A percentile compares a stretch with the other conserved stretches of the same genome.
Conservation (phyloP, 2,329 filamentous ascomycete species). For the Penicillium corylophilum region DNA sequence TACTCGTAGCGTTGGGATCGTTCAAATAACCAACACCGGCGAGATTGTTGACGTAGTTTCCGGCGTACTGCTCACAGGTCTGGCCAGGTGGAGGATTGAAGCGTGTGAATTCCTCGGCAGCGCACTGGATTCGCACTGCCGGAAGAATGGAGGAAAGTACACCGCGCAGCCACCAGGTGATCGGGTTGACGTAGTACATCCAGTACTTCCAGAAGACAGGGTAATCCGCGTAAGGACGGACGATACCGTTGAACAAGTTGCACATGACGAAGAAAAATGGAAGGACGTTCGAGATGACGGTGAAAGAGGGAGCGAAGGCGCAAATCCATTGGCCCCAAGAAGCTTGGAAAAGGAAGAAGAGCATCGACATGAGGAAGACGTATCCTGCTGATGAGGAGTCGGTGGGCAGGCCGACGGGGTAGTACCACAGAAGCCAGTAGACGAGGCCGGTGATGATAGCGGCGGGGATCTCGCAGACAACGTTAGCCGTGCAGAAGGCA, state of each 20-base stretch:
- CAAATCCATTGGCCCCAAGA: constrained; percentile 83
- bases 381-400: constrained; percentile 68
- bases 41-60: constrained; percentile 53
- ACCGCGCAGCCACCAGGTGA: constrained; percentile 71
- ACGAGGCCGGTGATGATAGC: constrained; percentile 64
- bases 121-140: constrained; percentile 52
- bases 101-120: constrained; percentile 57
- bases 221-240: constrained; percentile 64
- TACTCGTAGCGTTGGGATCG: constrained; percentile 56
- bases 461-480: constrained; percentile 70
- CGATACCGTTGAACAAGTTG: constrained; percentile 73
- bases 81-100: constrained; percentile 66
- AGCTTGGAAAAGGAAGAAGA: constrained; percentile 74
- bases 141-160: constrained; percentile 64
- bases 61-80: constrained; percentile 66
- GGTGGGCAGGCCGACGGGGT: constrained; percentile 66
- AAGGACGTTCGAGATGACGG: constrained; percentile 71
- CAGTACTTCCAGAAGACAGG: constrained; percentile 72
- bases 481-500: constrained; percentile 71
- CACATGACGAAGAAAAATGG: constrained; percentile 83
- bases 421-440: constrained; percentile 78
- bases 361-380: constrained; percentile 72
- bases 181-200: constrained; percentile 67
- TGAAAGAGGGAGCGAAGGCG: constrained; percentile 76
- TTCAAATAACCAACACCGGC: constrained; percentile 61